phyloP scores from a whole-genome alignment of 495 filamentous ascomycete species.

The Monascus purpureus region DNA sequence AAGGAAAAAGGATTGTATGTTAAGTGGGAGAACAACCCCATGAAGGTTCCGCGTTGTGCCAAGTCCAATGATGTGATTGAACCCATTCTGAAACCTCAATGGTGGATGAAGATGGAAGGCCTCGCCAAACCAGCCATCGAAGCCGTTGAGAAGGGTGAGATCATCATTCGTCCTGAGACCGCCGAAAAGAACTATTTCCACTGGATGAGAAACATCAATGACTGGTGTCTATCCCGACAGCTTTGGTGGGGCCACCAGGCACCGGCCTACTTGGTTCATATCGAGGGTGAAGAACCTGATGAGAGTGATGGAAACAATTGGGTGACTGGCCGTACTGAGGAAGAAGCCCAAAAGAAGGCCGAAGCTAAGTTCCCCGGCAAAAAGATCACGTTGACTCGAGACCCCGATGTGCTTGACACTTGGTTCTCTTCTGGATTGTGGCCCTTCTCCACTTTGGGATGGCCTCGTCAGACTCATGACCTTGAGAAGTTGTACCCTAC shows the following conservation, averaged over 20 bases:
- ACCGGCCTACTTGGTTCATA: constrained; percentile 56
- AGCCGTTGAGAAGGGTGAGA: constrained; percentile 51
- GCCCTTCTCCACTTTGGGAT: constrained; percentile 74
- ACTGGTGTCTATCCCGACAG: constrained; percentile 74
- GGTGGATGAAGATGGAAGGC: constrained; percentile 57
- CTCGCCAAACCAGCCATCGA: constrained; percentile 47
- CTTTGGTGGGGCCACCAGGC: constrained; percentile 80
- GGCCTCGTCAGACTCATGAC: constrained; percentile 56
- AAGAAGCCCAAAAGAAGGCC: constrained; percentile 51
- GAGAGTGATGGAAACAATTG: constrained; percentile 44
- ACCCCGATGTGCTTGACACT: constrained; percentile 67
- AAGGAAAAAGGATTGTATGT: constrained; percentile 59
- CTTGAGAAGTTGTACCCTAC: constrained; percentile 61
- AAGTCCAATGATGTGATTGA: constrained; percentile 75
- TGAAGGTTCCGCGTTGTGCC: constrained; percentile 62
- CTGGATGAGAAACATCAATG: constrained; percentile 62
- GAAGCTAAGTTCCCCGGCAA: constrained; percentile 52
- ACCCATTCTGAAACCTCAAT: constrained; percentile 66
- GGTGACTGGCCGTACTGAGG: constrained; percentile 53
- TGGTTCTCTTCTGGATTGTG: constrained; percentile 75
- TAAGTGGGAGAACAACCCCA: constrained; percentile 64
- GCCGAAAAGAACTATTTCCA: constrained; percentile 56
- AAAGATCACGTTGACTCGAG: constrained; percentile 50
- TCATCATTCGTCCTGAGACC: constrained; percentile 57
- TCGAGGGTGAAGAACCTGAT: constrained; percentile 47